A percentile compares a stretch with the other conserved stretches of the same genome.
phyloP scores from a whole-genome alignment of 2,329 filamentous ascomycete species.

The Talaromyces sp. region DNA sequence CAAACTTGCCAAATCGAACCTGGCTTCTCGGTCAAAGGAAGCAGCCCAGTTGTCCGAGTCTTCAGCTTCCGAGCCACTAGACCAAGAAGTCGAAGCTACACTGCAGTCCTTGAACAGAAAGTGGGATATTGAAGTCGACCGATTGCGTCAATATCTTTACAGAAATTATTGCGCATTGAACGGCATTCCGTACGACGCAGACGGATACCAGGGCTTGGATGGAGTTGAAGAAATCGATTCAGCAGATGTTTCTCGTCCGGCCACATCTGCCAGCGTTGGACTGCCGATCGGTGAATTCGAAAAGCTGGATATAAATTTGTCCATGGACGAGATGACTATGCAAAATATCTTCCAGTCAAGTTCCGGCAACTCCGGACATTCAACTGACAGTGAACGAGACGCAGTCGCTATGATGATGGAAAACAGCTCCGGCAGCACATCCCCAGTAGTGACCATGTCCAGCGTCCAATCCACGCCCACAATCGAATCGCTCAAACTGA shows the following conservation, averaged over 20 bases:
- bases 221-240: slow-evolving; percentile 20
- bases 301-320: slow-evolving; percentile 36
- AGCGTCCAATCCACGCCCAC: slow-evolving; percentile 18
- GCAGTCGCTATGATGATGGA: slow-evolving; percentile 3
- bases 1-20: slow-evolving; percentile 34
- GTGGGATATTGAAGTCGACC: slow-evolving; percentile 46
- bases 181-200: slow-evolving; percentile 28
- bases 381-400: slow-evolving; percentile 12
- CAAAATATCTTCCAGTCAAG: slow-evolving; percentile 2
- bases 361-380: background rate
- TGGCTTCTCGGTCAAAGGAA: slow-evolving; percentile 19
- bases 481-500: slow-evolving; percentile 14
- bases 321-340: slow-evolving; percentile 27
- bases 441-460: slow-evolving; percentile 20
- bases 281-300: slow-evolving; percentile 40
- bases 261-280: slow-evolving; percentile 41
- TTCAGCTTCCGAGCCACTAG: slow-evolving; percentile 28
- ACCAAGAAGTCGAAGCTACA: slow-evolving; percentile 43
- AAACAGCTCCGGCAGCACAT: slow-evolving; percentile 17
- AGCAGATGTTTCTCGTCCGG: slow-evolving; percentile 41
- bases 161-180: slow-evolving; percentile 47
- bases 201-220: slow-evolving; percentile 20
- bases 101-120: slow-evolving; percentile 44
- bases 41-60: slow-evolving; percentile 20
- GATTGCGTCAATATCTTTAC: slow-evolving; percentile 46